Evolutionary conservation across 495 filamentous ascomycete genomes (phyloP).

Genomic region (Staphylotrichum tortipilum): DNA sequence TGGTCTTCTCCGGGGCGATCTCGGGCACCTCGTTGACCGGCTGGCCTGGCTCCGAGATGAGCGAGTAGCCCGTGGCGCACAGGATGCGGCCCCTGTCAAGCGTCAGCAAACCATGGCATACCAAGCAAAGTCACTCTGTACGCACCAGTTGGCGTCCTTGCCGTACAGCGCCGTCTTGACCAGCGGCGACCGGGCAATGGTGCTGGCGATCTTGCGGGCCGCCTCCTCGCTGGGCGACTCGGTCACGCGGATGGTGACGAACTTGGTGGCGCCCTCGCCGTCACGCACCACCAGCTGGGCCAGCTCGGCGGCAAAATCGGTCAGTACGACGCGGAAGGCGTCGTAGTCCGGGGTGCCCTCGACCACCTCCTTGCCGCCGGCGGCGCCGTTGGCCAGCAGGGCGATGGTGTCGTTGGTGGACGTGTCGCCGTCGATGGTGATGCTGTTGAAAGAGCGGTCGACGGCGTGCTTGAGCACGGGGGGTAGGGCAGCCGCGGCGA

Average conservation of each 20-base stretch:
- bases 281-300: slow-evolving; percentile 92
- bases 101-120: slow-evolving; percentile 14
- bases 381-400: slow-evolving; percentile 88
- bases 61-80: slow-evolving; percentile 87
- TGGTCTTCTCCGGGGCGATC: slow-evolving; percentile 75
- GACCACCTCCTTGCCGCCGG: slow-evolving; percentile 60
- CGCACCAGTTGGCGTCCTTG: slow-evolving; percentile 87
- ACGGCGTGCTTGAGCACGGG: slow-evolving; percentile 65
- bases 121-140: too few species aligned
- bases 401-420: slow-evolving; percentile 96
- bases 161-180: slow-evolving; percentile 98
- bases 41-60: slow-evolving; percentile 53
- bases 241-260: slow-evolving; percentile 82
- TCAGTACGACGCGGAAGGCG: slow-evolving; percentile 60
- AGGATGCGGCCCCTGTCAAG: slow-evolving; percentile 65
- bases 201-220: slow-evolving; percentile 64
- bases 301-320: slow-evolving; percentile 68
- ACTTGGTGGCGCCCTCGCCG: slow-evolving; percentile 97
- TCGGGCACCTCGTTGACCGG: slow-evolving; percentile 46
- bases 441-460: slow-evolving; percentile 88
- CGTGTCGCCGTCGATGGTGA: slow-evolving; percentile 93
- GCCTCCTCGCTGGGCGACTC: slow-evolving; percentile 59
- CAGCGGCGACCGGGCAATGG: slow-evolving; percentile 86
- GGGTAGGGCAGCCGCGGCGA: slow-evolving; percentile 59
- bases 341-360: slow-evolving; percentile 53